phyloP scores from a whole-genome alignment of 495 filamentous ascomycete species.

The Aspergillus ellipticus region DNA sequence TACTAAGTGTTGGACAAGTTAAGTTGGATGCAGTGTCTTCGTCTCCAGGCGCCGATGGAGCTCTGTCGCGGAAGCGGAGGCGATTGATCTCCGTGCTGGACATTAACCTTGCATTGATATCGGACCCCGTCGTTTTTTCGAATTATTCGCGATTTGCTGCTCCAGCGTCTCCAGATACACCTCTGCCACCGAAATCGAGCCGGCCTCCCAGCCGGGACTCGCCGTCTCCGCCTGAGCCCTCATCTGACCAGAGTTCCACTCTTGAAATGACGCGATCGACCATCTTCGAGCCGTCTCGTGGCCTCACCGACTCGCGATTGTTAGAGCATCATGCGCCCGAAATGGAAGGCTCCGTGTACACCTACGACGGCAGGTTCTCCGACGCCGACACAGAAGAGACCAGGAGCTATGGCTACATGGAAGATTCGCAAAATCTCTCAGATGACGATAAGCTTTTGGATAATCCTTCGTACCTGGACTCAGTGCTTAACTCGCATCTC shows the following conservation, averaged over 20 bases:
- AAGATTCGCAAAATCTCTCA: constrained; percentile 29
- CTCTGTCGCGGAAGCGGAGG: constrained; percentile 47
- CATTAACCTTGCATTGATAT: constrained; percentile 63
- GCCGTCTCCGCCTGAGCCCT: constrained; percentile 26
- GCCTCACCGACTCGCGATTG: neutral
- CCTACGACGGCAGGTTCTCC: constrained; percentile 43
- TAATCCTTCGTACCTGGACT: constrained; percentile 48
- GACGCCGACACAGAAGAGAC: constrained; percentile 39
- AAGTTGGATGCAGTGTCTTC: constrained; percentile 62
- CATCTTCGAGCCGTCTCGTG: constrained; percentile 33
- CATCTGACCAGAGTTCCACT: constrained; percentile 24
- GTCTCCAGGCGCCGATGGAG: constrained; percentile 25
- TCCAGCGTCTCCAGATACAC: constrained; percentile 53
- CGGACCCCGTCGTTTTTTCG: constrained; percentile 70
- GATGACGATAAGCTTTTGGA: constrained; percentile 38
- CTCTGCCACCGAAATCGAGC: constrained; percentile 39
- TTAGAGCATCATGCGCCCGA: neutral
- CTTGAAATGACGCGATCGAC: constrained; percentile 43
- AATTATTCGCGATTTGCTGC: constrained; percentile 58
- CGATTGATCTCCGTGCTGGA: constrained; percentile 59
- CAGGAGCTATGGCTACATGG: constrained; percentile 24
- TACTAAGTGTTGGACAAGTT: constrained; percentile 62
- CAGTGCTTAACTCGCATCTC: constrained; percentile 45
- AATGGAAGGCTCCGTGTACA: constrained; percentile 33
- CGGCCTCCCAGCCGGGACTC: constrained; percentile 30